Evolutionary conservation across 2,329 filamentous ascomycete genomes (phyloP), one percentile per base, ranked within the genome.

Genomic region (Cordyceps farinosa): DNA sequence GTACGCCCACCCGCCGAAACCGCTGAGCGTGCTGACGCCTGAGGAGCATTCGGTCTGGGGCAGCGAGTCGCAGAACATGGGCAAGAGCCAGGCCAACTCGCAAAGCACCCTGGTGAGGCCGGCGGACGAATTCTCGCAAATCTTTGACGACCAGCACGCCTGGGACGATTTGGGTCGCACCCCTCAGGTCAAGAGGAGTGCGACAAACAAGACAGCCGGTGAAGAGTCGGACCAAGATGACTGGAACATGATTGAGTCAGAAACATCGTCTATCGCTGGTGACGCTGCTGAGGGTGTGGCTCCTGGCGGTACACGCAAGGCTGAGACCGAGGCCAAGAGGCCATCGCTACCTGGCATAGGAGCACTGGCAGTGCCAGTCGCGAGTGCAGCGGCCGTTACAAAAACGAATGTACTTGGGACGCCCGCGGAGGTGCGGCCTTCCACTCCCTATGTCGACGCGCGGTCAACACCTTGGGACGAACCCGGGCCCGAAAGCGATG

Each of bases 171-270:
- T 80, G 13, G 75, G 74, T 8, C 50, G 59, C 27, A 68, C 70
- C 2, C 57, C 45, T 5, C 11, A 34, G 0, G 60, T 70, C 5
- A 74, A 74, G 30, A 82, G 81, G 64, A 79, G 75, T 1, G 84
- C 82, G 62, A 74, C 69, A 3, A 77, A 73, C 30, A 73, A 74
- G 1, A 66, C 70, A 3, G 66, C 53, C n/a, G 58, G 40, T 5
- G 53, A 65, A 11, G 63, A 67, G 4, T 65, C 69, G 1, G 59
- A 53, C 1, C 65, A 70, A n/a, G 34, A 83, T 6, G 82, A 80
- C 45, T 85, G 82, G 82, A 84, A 80, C 61, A 64, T 84, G 61
- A 78, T 84, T 54, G 82, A 84, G 45, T 69, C 75, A 27, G 80
- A 79, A 29, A 69, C 75, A 9, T 68, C 69, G 13, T 66, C 69